Conservation (phyloP, 2,329 filamentous ascomycete genomes). For the Fonsecaea multimorphosa region DNA sequence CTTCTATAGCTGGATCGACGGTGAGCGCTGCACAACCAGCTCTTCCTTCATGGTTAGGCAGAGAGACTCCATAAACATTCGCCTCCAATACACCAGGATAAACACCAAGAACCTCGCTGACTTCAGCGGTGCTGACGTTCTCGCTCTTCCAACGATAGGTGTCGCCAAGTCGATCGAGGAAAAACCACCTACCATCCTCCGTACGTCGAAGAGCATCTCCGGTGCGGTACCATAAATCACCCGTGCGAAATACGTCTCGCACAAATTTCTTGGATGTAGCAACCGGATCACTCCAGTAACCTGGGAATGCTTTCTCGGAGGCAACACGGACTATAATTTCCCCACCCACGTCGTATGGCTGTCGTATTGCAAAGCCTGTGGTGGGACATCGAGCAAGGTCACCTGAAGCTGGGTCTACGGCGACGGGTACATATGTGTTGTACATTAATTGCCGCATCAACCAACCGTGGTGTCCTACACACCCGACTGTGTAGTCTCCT, state of each 20-base stretch:
- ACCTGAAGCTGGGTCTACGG: slow-evolving; percentile 70
- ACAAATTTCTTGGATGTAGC: slow-evolving; percentile 77
- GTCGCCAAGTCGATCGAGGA: slow-evolving; percentile 69
- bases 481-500: slow-evolving; percentile 66
- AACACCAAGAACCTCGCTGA: slow-evolving; percentile 71
- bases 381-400: slow-evolving; percentile 68
- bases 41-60: slow-evolving; percentile 83
- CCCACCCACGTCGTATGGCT: slow-evolving; percentile 69
- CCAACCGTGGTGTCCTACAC: slow-evolving; percentile 73
- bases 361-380: slow-evolving; percentile 69
- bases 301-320: slow-evolving; percentile 71
- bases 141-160: slow-evolving; percentile 70
- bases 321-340: slow-evolving; percentile 74
- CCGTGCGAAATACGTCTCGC: slow-evolving; percentile 72
- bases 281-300: slow-evolving; percentile 75
- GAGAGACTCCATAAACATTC: slow-evolving; percentile 81
- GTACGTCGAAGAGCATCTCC: slow-evolving; percentile 81
- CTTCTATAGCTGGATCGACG: background rate
- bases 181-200: slow-evolving; percentile 72
- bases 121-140: slow-evolving; percentile 81
- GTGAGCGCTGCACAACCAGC: slow-evolving; percentile 58
- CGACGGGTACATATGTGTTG: slow-evolving; percentile 68
- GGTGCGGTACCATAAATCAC: slow-evolving; percentile 81
- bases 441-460: slow-evolving; percentile 60
- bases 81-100: slow-evolving; percentile 73